Evolutionary conservation across 2,329 filamentous ascomycete species (phyloP), one percentile per base, ranked within the genome.

Genomic region (Fonsecaea monophora): DNA sequence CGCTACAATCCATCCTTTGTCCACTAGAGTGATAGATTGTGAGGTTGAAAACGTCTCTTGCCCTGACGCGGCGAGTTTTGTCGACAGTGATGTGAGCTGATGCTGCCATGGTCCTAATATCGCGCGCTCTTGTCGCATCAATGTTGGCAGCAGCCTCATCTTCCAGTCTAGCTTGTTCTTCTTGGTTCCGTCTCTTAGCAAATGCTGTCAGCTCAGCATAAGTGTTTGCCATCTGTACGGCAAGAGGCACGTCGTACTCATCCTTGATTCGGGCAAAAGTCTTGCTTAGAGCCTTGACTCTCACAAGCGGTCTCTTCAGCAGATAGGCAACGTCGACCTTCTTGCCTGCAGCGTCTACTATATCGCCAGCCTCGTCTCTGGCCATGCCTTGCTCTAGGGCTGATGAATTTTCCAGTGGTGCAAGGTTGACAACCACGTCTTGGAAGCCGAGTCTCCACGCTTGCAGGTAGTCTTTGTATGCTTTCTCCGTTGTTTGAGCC

Each of bases 381-480:
- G 84, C 81, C 76, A 89, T 80, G 50, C 79, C 81, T 69, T 86
- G 83, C 64, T 87, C 85, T 7, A 74, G 68, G 12, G 70, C 69
- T 66, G 79, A 78, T n/a, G 73, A 66, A 72, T 90, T 89, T 25
- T 90, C 89, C 62, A 89, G 82, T 7, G 92, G 91, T 1, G 92
- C 93, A 38, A 98, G 87, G 75, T 97, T 98, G 73, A 99, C 92
- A 58, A 98, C 89, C 21, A 99, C 88, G 76, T 96, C 94, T 74
- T 97, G 91, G 78, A 98, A 99, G 0, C 95, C 95, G 56, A 98
- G 85, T 35, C 93, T 87, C 95, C 95, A 99, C 7, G 90, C 89
- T 74, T 88, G 88, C 37, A 98, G 84, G 76, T 98, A 99, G 74
- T 92, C 89, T 68, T 88, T 84, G 76, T 99, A 99, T 9, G 94